These are phyloP conservation scores for Aphanomyces cochlioides DNA, from an alignment of 352 stramenopile genomes.

Conservation along the genomic window DNA sequence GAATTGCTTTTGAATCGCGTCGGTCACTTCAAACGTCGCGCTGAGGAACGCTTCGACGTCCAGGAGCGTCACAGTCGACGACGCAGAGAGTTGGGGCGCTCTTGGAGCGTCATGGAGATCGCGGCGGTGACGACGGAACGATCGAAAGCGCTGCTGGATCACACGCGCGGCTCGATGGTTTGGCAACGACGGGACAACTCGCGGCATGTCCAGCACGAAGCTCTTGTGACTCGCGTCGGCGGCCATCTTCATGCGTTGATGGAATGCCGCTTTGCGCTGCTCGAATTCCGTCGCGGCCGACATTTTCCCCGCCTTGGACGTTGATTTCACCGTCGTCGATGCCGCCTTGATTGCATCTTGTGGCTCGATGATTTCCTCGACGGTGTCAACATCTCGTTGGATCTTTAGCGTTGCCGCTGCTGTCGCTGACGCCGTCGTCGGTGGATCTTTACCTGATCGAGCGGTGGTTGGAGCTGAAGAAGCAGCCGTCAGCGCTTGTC, in stretches of 20 bases:
- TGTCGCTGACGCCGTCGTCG: not conserved
- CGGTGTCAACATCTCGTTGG: constrained; percentile 37
- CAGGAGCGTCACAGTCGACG: not conserved
- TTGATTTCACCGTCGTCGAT: not conserved
- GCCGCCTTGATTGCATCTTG: not conserved
- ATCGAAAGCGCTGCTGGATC: constrained; percentile 35
- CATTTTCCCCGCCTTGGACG: not conserved
- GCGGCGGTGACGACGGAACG: constrained; percentile 33
- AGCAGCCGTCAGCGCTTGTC: not conserved
- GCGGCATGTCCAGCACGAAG: constrained; percentile 52
- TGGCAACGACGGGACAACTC: constrained; percentile 28
- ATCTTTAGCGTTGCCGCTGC: not conserved
- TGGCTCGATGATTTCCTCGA: not conserved
- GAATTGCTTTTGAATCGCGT: not conserved
- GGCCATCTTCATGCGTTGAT: constrained; percentile 72
- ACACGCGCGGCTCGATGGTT: constrained; percentile 32
- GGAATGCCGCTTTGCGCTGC: constrained; percentile 62
- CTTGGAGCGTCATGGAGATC: constrained; percentile 46
- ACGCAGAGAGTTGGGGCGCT: not conserved
- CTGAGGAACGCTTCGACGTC: constrained; percentile 18
- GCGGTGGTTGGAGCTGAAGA: constrained; percentile 30
- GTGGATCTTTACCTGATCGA: too few relatives aligned
- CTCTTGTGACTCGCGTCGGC: constrained; percentile 59
- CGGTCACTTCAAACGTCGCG: not conserved
- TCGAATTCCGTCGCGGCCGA: constrained; percentile 56